A percentile compares a stretch with the other conserved stretches of the same genome.
phyloP scores from a whole-genome alignment of 1,284 basidiomycete genomes.

The Cronartium ribicola region DNA sequence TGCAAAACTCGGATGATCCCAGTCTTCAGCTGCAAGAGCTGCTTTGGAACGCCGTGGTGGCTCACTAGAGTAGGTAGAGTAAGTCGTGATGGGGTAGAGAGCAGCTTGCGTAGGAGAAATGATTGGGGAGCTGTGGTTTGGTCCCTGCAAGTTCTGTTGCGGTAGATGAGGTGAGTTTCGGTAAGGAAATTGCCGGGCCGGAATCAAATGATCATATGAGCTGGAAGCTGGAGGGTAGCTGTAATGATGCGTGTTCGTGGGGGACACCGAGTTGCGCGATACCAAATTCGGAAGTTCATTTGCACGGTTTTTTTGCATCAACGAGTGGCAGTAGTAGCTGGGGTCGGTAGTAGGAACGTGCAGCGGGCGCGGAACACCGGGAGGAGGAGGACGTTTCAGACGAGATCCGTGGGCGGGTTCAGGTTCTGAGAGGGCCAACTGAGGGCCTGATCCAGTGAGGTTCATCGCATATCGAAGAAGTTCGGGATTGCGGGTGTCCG shows the following conservation, averaged over 20 bases:
- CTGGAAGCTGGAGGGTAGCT: constrained; percentile 5
- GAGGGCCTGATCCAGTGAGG: not conserved
- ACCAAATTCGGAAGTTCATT: not conserved
- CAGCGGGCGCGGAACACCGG: not conserved
- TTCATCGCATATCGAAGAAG: constrained; percentile 11
- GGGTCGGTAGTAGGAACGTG: not conserved
- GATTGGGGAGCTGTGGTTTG: not conserved
- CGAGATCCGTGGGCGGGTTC: too few relatives aligned
- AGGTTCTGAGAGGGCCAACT: too few relatives aligned
- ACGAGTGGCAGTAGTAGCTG: not conserved
- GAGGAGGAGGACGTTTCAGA: not conserved
- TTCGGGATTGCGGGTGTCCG: constrained; percentile 2
- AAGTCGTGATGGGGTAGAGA: not conserved
- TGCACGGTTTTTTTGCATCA: not conserved
- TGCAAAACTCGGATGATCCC: constrained; percentile 38
- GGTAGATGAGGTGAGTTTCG: not conserved
- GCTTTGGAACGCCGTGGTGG: constrained; percentile 33
- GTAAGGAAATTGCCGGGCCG: not conserved
- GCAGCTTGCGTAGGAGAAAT: not conserved
- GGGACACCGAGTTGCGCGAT: not conserved
- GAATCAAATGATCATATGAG: constrained; percentile 12
- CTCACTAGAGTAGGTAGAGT: not conserved
- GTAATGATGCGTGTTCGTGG: not conserved
- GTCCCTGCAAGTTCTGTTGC: not conserved
- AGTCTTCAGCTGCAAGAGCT: constrained; percentile 19